Evolutionary conservation across 2,329 filamentous ascomycete species (phyloP), one percentile per base, ranked within the genome.

Genomic region (Calonectria henricotiae): DNA sequence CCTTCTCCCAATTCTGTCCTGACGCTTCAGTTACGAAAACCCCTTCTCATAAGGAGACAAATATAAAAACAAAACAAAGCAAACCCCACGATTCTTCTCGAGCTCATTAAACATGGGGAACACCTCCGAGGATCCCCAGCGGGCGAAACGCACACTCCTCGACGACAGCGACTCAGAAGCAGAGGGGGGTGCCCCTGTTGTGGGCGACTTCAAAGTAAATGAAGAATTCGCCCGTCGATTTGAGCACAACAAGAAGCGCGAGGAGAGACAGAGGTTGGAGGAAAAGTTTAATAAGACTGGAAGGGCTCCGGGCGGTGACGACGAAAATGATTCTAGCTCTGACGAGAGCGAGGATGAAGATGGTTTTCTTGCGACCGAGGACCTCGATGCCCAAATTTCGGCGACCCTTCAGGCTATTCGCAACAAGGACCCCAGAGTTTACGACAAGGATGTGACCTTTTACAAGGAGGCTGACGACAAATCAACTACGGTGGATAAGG

Each of bases 191-290:
- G 80, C 80, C 23, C 74, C 77, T 13, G 76, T 87, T 67, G 82
- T 81, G 47, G 80, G 82, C 47, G 85, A 85, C 67, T 89, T 98
- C 81, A 95, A 93, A 80, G 92, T 99, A 83, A 98, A 99, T 82
- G 87, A 95, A 80, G 94, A 97, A 63, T 99, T 92, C 82, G 96
- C 96, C 49, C 90, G 89, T 75, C 89, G 94, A 46, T 98, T 98
- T 77, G 96, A 99, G 82, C 89, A 98, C 84, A 99, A 99, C 85
- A 98, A 98, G 86, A 98, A 98, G 85, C 90, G 96, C 68, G 95
- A 97, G 80, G 96, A 99, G 81, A 85, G 91, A 73, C 92, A 95
- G 17, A 88, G 89, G 79, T 82, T 98, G 80, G 95, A 98, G 83
- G 93, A 98, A 78, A 98, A 98, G 83, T 94, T 93, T 82, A 85